phyloP scores from a whole-genome alignment of 352 stramenopile species.

The Saprolegnia diclina region DNA sequence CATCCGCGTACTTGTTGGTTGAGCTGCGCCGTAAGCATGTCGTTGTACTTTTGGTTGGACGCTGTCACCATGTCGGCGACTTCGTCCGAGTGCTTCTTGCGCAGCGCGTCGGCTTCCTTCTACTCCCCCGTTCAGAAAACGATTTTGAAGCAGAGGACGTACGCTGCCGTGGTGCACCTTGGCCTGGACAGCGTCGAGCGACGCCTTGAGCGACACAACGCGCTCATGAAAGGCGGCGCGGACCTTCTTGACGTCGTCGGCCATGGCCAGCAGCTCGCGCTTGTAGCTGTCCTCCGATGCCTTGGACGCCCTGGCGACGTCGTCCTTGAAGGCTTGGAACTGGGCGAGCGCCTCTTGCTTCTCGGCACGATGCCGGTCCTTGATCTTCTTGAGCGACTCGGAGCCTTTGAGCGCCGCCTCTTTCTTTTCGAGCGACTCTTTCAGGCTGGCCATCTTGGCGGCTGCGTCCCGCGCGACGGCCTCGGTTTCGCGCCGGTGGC shows the following conservation, averaged over 20 bases:
- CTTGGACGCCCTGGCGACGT: conserved; percentile 31
- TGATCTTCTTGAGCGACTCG: conserved; percentile 34
- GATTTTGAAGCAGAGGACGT: too few relatives aligned
- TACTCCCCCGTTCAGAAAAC: background rate
- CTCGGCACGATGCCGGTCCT: conserved; percentile 29
- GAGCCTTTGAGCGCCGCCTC: conserved; percentile 35
- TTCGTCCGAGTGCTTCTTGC: conserved; percentile 47
- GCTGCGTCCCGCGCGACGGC: conserved; percentile 50
- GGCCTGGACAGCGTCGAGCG: conserved; percentile 8
- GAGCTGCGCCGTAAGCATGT: conserved; percentile 68
- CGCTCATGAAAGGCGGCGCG: conserved; percentile 38
- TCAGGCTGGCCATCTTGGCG: conserved; percentile 43
- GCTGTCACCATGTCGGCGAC: conserved; percentile 56
- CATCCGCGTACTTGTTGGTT: conserved; percentile 37
- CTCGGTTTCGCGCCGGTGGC: conserved; percentile 39
- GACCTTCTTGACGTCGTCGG: conserved; percentile 2
- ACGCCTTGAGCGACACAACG: conserved; percentile 29
- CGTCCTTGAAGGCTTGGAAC: conserved; percentile 33
- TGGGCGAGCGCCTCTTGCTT: conserved; percentile 40
- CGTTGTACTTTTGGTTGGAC: conserved; percentile 64
- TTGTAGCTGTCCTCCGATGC: conserved; percentile 34
- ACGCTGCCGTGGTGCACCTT: conserved; percentile 1
- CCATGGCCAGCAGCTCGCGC: conserved; percentile 30
- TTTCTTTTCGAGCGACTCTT: conserved; percentile 38
- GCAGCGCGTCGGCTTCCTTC: conserved; percentile 32